Base-by-base conservation (phyloP, 2,329 filamentous ascomycete genomes). In the Trichoderma sp. region DNA sequence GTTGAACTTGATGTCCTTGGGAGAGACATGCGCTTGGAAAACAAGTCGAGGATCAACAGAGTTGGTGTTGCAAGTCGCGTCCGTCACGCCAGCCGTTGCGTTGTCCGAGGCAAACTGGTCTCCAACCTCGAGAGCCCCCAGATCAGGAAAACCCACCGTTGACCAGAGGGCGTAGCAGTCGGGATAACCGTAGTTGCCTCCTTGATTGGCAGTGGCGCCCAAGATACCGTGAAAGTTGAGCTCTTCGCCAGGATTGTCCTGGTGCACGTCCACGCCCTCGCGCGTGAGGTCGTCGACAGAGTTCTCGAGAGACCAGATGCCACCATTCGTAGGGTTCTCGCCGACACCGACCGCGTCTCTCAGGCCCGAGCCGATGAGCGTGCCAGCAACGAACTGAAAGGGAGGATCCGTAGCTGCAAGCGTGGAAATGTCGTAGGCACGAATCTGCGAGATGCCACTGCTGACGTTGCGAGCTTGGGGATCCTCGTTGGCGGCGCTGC, bases 211-310 rank as follows among this genome's bases (percentile, higher is more conserved):
- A 7, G n/a, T 72, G 0, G 68, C 68, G 54, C 55, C 48, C 39
- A 90, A 78, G 65, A 81, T 83, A 3, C 90, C 89, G 66, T 90
- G 85, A 73, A 85, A 91, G 75, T 92, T 92, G 74, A 93, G 76
- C 75, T 92, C 88, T 72, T 92, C 90, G 17, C 82, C 90, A 0
- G 90, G 90, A 71, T 92, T 92, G 70, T 90, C 81, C 66, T 85
- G 74, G 69, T 90, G 86, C 51, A 91, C 82, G 67, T 90, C 86
- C n/a, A 80, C 69, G 10, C 83, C 84, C 55, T 81, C 75, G 39
- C 89, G 82, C 15, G 76, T 76, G 17, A 91, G 79, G 44, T 89
- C 75, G 74, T 92, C 89, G 9, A 86, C 86, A 2, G 85, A 88
- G 75, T 92, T 92, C 75, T 92, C 90, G 7, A 92, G 88, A 19